Base-by-base conservation (phyloP, 2,329 filamentous ascomycete species). In the Talaromyces atroroseus region DNA sequence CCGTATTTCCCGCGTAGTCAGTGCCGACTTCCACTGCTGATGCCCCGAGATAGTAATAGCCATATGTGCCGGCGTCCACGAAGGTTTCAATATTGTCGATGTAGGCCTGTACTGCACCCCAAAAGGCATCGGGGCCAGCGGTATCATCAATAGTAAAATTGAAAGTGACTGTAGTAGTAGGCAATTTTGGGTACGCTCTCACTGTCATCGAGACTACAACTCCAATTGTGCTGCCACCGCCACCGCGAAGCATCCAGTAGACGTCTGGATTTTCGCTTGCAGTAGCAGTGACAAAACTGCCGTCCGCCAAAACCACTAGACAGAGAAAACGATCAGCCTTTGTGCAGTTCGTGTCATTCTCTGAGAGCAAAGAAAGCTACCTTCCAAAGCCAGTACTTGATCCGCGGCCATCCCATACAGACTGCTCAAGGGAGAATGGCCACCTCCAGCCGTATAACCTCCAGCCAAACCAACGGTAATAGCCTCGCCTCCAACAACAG, bases 201-300 rank as follows among this genome's bases (percentile, higher is more conserved):
- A 78, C 71, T 0, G 80, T 85, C 66, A 85, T 73, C 1, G 79
- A 81, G n/a, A 77, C 66, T 1, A 86, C 80, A 2, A 85, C 73
- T 2, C 74, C 83, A 12, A 65, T 51, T 20, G 46, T 58, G 46
- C 46, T 29, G 12, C 77, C 80, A 2, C 84, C 83, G 0, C 83
- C 82, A 2, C 83, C 83, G 46, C 74, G 74, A 1, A 86, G 68
- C 1, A 84, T 84, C 84, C 83, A 88, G 71, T 82, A 87, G 1
- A 87, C 71, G 50, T 86, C 84, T 0, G 71, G 58, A 59, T 86
- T 80, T 34, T 77, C 60, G 0, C 63, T 64, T 1, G 72, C 73
- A 7, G 73, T 78, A 0, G 81, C 82, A 2, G 68, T 76, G 2
- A 84, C 59, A 16, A 78, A 63, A n/a, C 73, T 58, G 2, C 83